A percentile compares a stretch with the other conserved stretches of the same genome.
Evolutionary conservation across 306 rosid genomes (phyloP).

Genomic region (Vigna trinervia): DNA sequence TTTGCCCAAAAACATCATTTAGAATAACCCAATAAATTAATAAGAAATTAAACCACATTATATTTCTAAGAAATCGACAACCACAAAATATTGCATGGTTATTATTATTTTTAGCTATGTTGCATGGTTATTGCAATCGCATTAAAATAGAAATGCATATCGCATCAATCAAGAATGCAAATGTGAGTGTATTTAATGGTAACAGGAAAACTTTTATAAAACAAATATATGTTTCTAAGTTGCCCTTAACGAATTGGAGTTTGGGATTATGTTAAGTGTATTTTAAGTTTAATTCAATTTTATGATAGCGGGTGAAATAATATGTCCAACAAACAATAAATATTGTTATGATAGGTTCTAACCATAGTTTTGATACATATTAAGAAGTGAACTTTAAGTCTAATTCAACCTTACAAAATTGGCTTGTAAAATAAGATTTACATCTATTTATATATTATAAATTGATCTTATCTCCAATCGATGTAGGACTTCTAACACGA

Average conservation of each 20-base stretch:
- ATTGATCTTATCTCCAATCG: no score
- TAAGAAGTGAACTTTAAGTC: no score
- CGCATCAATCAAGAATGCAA: background rate
- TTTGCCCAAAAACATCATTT: constrained; percentile 12
- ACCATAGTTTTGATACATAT: fast-evolving
- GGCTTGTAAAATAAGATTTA: no score
- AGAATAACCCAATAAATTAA: background rate
- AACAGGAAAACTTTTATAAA: background rate
- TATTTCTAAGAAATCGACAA: background rate
- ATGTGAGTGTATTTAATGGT: background rate
- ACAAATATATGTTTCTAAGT: background rate
- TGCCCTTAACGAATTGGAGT: background rate
- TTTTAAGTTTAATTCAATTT: no score
- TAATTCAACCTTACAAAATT: no score
- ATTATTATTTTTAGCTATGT: no score
- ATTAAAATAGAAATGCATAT: background rate
- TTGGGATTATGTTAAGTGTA: background rate
- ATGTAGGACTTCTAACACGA: no score
- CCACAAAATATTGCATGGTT: background rate
- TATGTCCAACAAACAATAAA: no score
- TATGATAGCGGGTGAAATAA: no score
- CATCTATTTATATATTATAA: no score
- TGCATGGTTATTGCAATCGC: constrained; percentile 2
- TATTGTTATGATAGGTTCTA: no score
- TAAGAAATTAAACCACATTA: no score